Evolutionary conservation across 257 asterid genomes (phyloP), one percentile per base, ranked within the genome.

Genomic region (Solanum rostratum): DNA sequence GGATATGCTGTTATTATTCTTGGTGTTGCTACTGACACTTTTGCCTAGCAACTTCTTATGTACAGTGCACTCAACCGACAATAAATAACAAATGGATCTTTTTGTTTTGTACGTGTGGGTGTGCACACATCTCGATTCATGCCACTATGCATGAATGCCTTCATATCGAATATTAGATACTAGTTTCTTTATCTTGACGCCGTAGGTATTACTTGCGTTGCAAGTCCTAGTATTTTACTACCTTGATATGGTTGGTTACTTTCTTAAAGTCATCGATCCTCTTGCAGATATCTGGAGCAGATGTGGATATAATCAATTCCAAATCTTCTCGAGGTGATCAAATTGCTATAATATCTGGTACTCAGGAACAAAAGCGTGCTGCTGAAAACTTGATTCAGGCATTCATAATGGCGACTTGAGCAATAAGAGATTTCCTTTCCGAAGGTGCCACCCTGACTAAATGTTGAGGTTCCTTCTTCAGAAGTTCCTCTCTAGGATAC

Each of bases 331-430:
- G 97, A 79, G 98, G 97, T 78, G 98, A 96, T 84, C 98, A 94
- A 18, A 86, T 96, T 87, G 99, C 99, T 84, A 45, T 93, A 78
- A 91, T 96, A 85, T 91, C 98, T 24, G 99, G 99, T 81, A 93
- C 97, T 76, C n/a, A 91, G 62, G 99, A 94, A 62, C 95, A 96
- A 92, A 93, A 96, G 91, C 97, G 94, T 57, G 86, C 97, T 65
- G 98, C 99, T 84, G 97, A 96, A 91, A 96, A 93, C 92, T 87
- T 96, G 94, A 92, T 96, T 86, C 97, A 90, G 91, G 98, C 98
- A 83, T 96, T 96, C 89, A 96, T 96, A 84, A 92, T 96, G 98
- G 88, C 98, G 87, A 91, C 98, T 66, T 96, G 90, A 86, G 81
- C 81, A 65, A 78, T 85, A 91, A 76, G 83, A 78, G 33, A 81